phyloP scores from a whole-genome alignment of 495 filamentous ascomycete species.

The Staphylotrichum longicolle region DNA sequence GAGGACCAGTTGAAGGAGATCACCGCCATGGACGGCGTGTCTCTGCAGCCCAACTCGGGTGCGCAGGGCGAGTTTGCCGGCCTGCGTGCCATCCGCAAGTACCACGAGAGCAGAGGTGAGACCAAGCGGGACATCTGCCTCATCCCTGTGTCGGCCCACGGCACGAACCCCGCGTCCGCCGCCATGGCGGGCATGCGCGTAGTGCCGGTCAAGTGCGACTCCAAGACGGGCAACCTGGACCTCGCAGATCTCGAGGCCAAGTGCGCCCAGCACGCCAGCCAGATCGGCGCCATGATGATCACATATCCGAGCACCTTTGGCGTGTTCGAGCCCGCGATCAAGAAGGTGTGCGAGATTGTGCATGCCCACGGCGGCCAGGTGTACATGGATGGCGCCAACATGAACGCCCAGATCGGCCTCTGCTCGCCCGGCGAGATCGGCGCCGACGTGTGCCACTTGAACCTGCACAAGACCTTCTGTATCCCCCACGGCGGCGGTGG shows the following conservation, averaged over 20 bases:
- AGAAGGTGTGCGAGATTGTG: slow-evolving; percentile 80
- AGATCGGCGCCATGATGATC: slow-evolving; percentile 95
- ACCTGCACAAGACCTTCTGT: slow-evolving; percentile 99
- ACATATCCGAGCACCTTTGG: slow-evolving; percentile 98
- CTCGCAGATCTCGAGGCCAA: slow-evolving; percentile 81
- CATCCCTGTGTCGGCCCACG: slow-evolving; percentile 95
- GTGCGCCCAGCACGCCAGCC: slow-evolving; percentile 79
- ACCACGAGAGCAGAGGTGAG: slow-evolving; percentile 61
- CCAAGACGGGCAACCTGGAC: slow-evolving; percentile 86
- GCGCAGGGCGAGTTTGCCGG: slow-evolving; percentile 97
- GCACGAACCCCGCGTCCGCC: slow-evolving; percentile 94
- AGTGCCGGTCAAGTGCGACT: slow-evolving; percentile 88
- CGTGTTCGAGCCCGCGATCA: slow-evolving; percentile 90
- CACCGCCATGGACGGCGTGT: slow-evolving; percentile 87
- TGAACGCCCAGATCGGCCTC: slow-evolving; percentile 98
- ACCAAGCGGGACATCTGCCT: slow-evolving; percentile 87
- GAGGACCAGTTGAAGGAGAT: slow-evolving; percentile 77
- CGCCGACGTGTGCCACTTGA: slow-evolving; percentile 96
- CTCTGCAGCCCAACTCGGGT: slow-evolving; percentile 94
- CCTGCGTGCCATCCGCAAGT: slow-evolving; percentile 88
- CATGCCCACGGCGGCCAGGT: slow-evolving; percentile 90
- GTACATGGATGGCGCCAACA: slow-evolving; percentile 99
- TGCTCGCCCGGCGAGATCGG: slow-evolving; percentile 97
- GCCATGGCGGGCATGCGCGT: slow-evolving; percentile 98
- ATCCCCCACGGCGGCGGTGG: slow-evolving; percentile 97